A percentile compares a stretch with the other conserved stretches of the same genome.
Evolutionary conservation across 768 basidiomycete species (phyloP).

Genomic region (Leucocoprinus birnbaumii): DNA sequence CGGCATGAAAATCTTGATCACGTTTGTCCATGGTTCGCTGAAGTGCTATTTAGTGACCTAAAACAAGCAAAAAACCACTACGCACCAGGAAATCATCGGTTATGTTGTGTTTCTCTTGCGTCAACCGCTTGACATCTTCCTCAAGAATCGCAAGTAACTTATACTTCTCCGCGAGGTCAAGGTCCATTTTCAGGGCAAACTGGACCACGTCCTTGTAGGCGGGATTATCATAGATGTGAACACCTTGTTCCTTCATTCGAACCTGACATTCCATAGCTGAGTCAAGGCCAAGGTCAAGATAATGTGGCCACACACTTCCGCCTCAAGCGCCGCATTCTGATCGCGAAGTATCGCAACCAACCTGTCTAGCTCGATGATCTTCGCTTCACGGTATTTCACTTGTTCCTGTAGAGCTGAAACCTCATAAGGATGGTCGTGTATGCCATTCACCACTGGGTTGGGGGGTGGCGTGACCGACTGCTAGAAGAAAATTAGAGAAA

Average conservation of each 20-base stretch:
- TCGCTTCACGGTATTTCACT: constrained; percentile 39
- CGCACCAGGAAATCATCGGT: constrained; percentile 28
- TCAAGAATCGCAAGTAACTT: constrained; percentile 1
- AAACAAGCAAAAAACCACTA: constrained; percentile 5
- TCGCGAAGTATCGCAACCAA: constrained; percentile 44
- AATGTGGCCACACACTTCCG: constrained; percentile 35
- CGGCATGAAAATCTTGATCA: constrained; percentile 58
- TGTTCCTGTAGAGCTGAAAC: constrained; percentile 38
- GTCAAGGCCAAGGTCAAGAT: background rate
- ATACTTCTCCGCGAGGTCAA: constrained; percentile 5
- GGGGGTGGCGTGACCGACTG: constrained; percentile 26
- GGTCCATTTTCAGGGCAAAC: constrained; percentile 8
- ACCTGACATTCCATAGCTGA: background rate
- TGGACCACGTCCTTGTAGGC: constrained; percentile 8
- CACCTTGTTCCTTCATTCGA: constrained; percentile 10
- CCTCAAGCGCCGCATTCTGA: constrained; percentile 39
- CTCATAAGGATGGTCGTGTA: constrained; percentile 32
- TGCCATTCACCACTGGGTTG: constrained; percentile 32
- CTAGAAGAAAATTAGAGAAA: constrained; percentile 48
- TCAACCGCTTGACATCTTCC: constrained; percentile 8
- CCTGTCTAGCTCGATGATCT: constrained; percentile 44
- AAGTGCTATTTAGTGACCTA: background rate
- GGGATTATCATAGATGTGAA: background rate
- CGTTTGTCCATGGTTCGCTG: constrained; percentile 2
- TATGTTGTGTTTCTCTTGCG: constrained; percentile 1